Evolutionary conservation across 1,139 yeast genomes (phyloP).

Genomic region (Oligophagozyma castellii): DNA sequence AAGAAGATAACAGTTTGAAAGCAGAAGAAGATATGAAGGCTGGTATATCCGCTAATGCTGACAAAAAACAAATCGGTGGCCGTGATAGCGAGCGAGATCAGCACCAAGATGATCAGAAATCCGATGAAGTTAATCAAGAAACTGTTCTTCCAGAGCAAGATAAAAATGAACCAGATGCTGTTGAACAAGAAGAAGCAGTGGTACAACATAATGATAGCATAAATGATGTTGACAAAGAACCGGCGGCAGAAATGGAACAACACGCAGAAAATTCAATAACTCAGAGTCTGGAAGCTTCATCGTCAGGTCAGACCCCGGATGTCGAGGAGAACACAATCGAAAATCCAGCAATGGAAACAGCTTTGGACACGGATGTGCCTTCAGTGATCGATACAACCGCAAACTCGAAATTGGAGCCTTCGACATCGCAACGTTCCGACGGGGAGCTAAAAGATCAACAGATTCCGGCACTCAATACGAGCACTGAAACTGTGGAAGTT

Average conservation of each 20-base stretch:
- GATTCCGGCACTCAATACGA: constrained; percentile 1
- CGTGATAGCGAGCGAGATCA: constrained; percentile 37
- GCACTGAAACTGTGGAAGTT: constrained; percentile 3
- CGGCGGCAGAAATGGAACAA: constrained; percentile 2
- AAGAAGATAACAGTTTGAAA: constrained; percentile 42
- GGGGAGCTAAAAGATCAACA: constrained; percentile 1
- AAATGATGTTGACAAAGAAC: constrained; percentile 3
- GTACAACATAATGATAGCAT: too few species aligned
- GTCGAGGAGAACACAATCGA: not conserved
- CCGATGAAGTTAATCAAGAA: constrained; percentile 4
- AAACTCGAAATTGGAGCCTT: too few species aligned
- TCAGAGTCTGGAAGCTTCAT: not conserved
- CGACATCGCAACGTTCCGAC: too few species aligned
- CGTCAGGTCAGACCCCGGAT: not conserved
- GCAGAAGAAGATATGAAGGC: constrained; percentile 21
- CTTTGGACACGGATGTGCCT: too few species aligned
- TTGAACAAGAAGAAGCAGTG: constrained; percentile 2
- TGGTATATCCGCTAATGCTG: constrained; percentile 1
- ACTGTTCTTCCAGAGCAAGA: constrained; percentile 1
- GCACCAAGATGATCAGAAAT: not conserved
- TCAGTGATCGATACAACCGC: too few species aligned
- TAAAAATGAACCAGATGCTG: constrained; percentile 1
- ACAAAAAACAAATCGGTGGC: constrained; percentile 1
- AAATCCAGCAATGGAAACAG: not conserved
- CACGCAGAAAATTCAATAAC: constrained; percentile 1